Base-by-base conservation (phyloP, 192 early-diverging fungal genomes). In the Backusella mclennaniae region DNA sequence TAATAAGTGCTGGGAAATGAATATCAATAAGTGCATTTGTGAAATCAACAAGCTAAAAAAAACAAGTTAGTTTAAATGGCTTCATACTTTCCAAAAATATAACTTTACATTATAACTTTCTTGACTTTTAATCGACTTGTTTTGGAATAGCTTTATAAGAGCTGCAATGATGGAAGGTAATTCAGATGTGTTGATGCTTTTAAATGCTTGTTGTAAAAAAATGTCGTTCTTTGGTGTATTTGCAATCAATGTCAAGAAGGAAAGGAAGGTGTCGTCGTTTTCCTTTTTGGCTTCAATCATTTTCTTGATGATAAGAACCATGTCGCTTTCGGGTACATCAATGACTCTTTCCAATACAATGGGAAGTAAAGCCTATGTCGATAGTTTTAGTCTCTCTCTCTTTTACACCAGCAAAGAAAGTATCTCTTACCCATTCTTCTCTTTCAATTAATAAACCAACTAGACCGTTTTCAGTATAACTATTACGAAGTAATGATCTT, bases 171-270 rank as follows among this genome's bases (percentile, higher is more conserved):
- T 42, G 38, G 77, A 52, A 35, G 84, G 76, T 26, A 87, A 76
- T 71, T 87, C 86, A 11, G 82, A 77, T n/a, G 76, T 69, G 4
- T 74, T 77, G 17, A 87, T 29, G 29, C 69, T 78, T 67, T 87
- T 87, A 19, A 87, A 4, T 7, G 86, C 82, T 63, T 87, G 86
- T 74, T 87, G 86, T 79, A 87, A 78, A 73, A 85, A 87, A 17
- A 87, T 77, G 36, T 85, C 84, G 71, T 87, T 87, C 52, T 79
- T 77, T 14, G 86, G 86, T 17, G 83, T 76, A 21, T 72, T 63
- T 2, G 77, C 41, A 35, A 79, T 63, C 76, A 84, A 76, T 36
- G 81, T 78, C 56, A 82, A 38, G 63, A 84, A 84, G 26, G 67
- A 66, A 15, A 71, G 38, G 21, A 80, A 71, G 17, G 15, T 44